Base-by-base conservation (phyloP, 1,139 yeast genomes). In the Geotrichum reessii region DNA sequence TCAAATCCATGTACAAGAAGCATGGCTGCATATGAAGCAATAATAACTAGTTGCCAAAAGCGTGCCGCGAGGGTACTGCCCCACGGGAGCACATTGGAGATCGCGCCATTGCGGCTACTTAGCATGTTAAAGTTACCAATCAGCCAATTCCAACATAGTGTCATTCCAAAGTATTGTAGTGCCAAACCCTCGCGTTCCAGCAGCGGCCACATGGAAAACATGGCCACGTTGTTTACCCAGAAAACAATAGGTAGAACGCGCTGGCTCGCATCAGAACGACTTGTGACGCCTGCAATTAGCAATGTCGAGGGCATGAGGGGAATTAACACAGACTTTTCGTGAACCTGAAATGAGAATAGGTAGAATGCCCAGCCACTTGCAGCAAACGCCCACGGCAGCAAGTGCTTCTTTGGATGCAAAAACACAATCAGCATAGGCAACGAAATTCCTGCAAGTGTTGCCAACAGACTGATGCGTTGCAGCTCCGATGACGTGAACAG, bases 321-420 rank as follows among this genome's bases (percentile, higher is more conserved):
- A 2, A 95, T 80, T 60, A 95, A 75, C 4, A 95, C 92, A 0
- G 91, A 84, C 74, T 93, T 89, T 71, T 93, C 99, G 71, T 95
- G 99, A 3, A 93, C 99, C 71, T 93, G 98, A 76, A 90, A 95
- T 27, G 96, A 87, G 69, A 93, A 93, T 54, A 95, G 76, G 70
- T 80, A 95, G 70, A 93, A 95, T 0, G 95, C 86, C 84, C 95
- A 81, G 0, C 99, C 84, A 60, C 93, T 84, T 0, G 91, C 85
- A 0, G 92, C 83, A 59, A 93, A 81, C 1, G 95, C 92, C 81
- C 90, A 89, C 1, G 86, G 76, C 12, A 86, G 67, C 12, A 84
- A 68, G 54, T 74, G 75, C 64, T 82, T 80, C n/a, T 66, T 64
- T 14, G 58, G 73, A 25, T 87, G 84, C 57, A 78, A 77, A 54